Percentiles rank a stretch among this genome's conserved stretches.
phyloP scores from a whole-genome alignment of 2,329 filamentous ascomycete species.

The Aspergillus udagawae region DNA sequence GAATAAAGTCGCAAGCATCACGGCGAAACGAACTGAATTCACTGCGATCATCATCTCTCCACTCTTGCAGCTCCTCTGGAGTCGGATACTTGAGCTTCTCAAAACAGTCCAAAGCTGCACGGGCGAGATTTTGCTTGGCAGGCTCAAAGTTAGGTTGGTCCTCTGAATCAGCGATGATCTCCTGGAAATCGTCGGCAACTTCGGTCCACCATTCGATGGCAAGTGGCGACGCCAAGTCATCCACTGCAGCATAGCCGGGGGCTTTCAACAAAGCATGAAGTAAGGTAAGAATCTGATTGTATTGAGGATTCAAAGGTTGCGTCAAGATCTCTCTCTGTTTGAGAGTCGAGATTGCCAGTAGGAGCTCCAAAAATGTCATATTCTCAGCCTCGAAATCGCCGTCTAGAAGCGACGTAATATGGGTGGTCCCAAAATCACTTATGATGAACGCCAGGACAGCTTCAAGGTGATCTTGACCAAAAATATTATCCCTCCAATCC shows the following conservation, averaged over 20 bases:
- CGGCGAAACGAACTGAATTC: conserved; percentile 43
- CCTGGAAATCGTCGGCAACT: conserved; percentile 36
- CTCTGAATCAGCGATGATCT: conserved; percentile 25
- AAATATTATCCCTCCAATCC: conserved; percentile 23
- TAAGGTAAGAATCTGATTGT: conserved; percentile 32
- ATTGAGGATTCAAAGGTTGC: conserved; percentile 26
- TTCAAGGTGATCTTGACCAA: conserved; percentile 23
- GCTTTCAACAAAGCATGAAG: conserved; percentile 38
- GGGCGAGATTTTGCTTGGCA: conserved; percentile 37
- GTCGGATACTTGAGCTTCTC: conserved; percentile 40
- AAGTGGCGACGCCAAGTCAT: conserved; percentile 34
- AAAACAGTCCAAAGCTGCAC: conserved; percentile 39
- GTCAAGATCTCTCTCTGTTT: conserved; percentile 30
- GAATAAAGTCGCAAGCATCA: conserved; percentile 44
- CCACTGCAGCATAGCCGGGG: conserved; percentile 38
- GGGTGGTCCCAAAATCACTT: conserved; percentile 29
- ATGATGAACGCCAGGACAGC: conserved; percentile 32
- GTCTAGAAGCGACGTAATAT: conserved; percentile 29
- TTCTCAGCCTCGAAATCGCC: conserved; percentile 36
- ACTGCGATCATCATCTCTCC: conserved; percentile 41
- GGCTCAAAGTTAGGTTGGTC: conserved; percentile 23
- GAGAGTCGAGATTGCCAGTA: conserved; percentile 34
- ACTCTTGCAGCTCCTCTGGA: conserved; percentile 31
- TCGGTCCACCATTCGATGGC: conserved; percentile 43
- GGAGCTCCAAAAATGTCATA: conserved; percentile 38